Evolutionary conservation across 2,329 filamentous ascomycete species (phyloP).

Genomic region (Colletotrichum plurivorum): DNA sequence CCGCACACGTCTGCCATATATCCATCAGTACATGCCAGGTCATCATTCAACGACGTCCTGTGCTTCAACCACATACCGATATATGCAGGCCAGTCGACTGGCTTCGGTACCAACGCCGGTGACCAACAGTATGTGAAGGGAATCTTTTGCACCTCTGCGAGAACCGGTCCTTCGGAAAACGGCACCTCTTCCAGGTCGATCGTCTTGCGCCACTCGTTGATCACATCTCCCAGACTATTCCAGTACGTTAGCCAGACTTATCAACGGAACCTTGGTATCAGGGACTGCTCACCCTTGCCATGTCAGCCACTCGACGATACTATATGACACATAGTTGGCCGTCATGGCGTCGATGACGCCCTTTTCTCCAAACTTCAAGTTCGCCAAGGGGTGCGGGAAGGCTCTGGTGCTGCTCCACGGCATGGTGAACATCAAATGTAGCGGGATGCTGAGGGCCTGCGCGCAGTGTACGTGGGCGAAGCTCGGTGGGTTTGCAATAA

Average conservation of each 20-base stretch:
- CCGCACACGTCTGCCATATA: constrained; percentile 41
- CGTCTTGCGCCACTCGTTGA: constrained; percentile 80
- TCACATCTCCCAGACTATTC: constrained; percentile 75
- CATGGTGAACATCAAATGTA: constrained; percentile 72
- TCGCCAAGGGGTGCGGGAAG: constrained; percentile 81
- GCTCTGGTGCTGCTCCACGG: constrained; percentile 81
- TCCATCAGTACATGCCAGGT: not conserved
- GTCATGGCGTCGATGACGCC: constrained; percentile 61
- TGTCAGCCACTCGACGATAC: constrained; percentile 81
- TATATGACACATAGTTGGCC: constrained; percentile 80
- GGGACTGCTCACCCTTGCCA: constrained; percentile 81
- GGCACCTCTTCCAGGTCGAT: constrained; percentile 77
- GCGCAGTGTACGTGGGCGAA: constrained; percentile 65
- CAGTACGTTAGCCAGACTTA: not conserved
- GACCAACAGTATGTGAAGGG: constrained; percentile 88
- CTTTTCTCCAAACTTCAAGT: constrained; percentile 75
- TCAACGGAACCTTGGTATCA: accelerated
- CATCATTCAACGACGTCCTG: not conserved
- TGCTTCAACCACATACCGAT: constrained; percentile 59
- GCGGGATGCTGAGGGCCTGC: constrained; percentile 57
- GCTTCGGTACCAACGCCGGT: constrained; percentile 75
- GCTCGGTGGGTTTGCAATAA: constrained; percentile 66
- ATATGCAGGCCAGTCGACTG: constrained; percentile 73
- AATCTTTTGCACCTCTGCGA: constrained; percentile 76
- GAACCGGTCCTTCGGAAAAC: constrained; percentile 78